Percentiles rank a stretch among this genome's conserved stretches.
These are phyloP conservation scores for Amaranthus tricolor DNA, from an alignment of 179 eudicot species.

Conservation along the genomic window DNA sequence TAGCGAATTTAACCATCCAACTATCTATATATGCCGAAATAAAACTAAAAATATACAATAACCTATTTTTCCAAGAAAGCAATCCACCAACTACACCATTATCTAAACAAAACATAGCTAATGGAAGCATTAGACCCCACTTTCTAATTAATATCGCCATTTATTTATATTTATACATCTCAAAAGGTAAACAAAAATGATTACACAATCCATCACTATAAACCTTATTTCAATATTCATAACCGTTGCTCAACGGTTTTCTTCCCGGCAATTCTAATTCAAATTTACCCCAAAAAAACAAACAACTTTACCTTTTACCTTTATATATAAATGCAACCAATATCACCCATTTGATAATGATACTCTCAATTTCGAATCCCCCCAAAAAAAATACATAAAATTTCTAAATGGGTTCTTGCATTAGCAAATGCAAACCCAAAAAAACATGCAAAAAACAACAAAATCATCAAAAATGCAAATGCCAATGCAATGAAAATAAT, in stretches of 20 bases:
- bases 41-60: too few species aligned
- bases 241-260: conserved; percentile 65
- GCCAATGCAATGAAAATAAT: conserved; percentile 20
- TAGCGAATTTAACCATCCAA: too few species aligned
- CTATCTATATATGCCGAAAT: too few species aligned
- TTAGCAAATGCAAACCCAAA: conserved; percentile 70
- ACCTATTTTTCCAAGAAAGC: too few species aligned
- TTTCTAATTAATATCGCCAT: conserved; percentile 1
- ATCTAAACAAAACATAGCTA: not conserved
- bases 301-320: conserved; percentile 25
- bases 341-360: not conserved
- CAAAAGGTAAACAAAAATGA: conserved; percentile 17
- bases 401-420: conserved; percentile 65
- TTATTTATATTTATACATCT: not conserved
- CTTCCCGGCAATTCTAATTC: conserved; percentile 55
- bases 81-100: too few species aligned
- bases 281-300: conserved; percentile 31
- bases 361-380: conserved; percentile 1
- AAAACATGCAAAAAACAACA: conserved; percentile 25
- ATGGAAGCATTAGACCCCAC: conserved; percentile 21
- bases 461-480: conserved; percentile 12
- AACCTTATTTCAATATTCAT: not conserved
- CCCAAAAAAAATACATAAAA: not conserved
- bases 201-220: conserved; percentile 23
- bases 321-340: conserved; percentile 22